Base-by-base conservation (phyloP, 371 early-diverging fungal genomes). In the Phascolomyces articulosus region DNA sequence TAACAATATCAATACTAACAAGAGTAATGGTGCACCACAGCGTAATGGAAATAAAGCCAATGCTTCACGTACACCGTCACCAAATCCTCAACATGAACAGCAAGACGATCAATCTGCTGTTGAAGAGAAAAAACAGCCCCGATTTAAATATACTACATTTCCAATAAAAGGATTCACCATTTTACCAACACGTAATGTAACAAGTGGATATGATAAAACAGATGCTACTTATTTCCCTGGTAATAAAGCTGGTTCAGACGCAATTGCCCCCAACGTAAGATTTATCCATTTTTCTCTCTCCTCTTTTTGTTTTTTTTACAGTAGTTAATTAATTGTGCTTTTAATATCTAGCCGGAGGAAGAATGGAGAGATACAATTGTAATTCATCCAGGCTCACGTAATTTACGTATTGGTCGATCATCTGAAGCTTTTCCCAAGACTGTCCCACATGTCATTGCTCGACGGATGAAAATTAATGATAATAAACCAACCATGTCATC, bases 351-450 rank as follows among this genome's bases (percentile, higher is more conserved):
- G 80, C 65, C 81, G 24, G 78, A 78, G 21, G 77, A 77, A 62
- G 84, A 84, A 65, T 76, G 77, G 69, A 68, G 66, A 31, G 83
- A 90, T 60, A 87, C 91, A 16, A 87, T 95, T 47, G 86, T 96
- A 7, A 89, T 96, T 55, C 95, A 96, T 54, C 92, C 95, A 11
- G 96, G 96, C 28, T 95, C 95, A 54, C 83, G 90, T 53, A 85
- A 86, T 67, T 74, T 94, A 48, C 85, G 93, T 51, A 84, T 95
- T 18, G 95, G 95, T 8, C 74, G 85, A 18, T 91, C 94, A 3
- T 88, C 91, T 6, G 94, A 96, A 60, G 89, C 95, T 0, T 87
- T 93, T 54, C 95, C 96, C 0, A 73, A 72, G 16, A 85, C 86
- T 11, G 77, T 93, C 0, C 95, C 95, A 15, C 93, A 95, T 63